Conservation (phyloP, 148 eudicot genomes). For the Rheum nobile region DNA sequence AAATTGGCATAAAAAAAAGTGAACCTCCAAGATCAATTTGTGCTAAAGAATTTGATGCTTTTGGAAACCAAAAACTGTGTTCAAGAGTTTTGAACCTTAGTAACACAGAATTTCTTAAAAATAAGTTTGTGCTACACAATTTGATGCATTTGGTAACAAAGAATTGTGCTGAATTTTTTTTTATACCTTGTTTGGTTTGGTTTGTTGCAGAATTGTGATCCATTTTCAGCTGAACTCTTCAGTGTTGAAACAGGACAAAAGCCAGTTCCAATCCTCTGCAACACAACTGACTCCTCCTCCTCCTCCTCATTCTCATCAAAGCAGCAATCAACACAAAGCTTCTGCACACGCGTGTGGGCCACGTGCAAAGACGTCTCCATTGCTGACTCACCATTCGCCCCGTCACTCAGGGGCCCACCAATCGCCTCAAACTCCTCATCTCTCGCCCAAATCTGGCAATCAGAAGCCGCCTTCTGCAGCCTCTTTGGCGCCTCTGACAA, state of each 20-base stretch:
- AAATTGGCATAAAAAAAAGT: too few relatives aligned
- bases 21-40: too few relatives aligned
- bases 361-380: conserved; percentile 46
- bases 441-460: conserved; percentile 68
- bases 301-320: conserved; percentile 35
- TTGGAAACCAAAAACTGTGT: too few relatives aligned
- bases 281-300: conserved; percentile 38
- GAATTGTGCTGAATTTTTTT: not conserved
- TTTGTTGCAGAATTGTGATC: conserved; percentile 66
- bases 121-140: not conserved
- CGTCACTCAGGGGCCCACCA: conserved; percentile 51
- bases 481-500: conserved; percentile 42
- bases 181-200: not conserved
- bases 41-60: too few relatives aligned
- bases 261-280: conserved; percentile 69
- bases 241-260: conserved; percentile 28
- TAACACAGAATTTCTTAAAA: too few relatives aligned
- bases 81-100: too few relatives aligned
- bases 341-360: conserved; percentile 66
- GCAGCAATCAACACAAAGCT: conserved; percentile 25
- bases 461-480: conserved; percentile 55
- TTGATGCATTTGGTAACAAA: not conserved
- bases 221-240: conserved; percentile 63
- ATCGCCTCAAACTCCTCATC: conserved; percentile 43
- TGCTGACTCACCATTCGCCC: conserved; percentile 65